Conservation (phyloP, 83 land plant species). For the Isoetes engelmannii region DNA sequence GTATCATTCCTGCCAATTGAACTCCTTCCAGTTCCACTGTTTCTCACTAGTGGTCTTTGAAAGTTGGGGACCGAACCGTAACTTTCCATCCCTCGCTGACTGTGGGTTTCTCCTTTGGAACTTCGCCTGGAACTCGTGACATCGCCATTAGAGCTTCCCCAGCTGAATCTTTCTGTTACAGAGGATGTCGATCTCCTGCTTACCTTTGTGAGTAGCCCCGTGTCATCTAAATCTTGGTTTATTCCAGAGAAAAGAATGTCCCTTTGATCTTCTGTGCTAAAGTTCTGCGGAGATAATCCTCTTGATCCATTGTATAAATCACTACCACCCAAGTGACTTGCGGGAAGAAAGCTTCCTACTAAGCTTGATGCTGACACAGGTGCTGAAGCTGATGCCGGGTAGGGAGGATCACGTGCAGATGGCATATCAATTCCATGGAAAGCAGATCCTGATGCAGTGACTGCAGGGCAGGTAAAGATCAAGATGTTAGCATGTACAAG, state of each 20-base stretch:
- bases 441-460: too few species aligned
- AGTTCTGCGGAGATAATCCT: too few species aligned
- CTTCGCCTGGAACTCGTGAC: conserved; percentile 33
- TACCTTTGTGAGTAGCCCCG: too few species aligned
- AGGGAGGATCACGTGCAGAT: conserved; percentile 88
- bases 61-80: conserved; percentile 65
- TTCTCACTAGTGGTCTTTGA: conserved; percentile 83
- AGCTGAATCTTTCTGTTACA: conserved; percentile 41
- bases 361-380: conserved; percentile 1
- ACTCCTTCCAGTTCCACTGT: conserved; percentile 51
- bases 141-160: conserved; percentile 46
- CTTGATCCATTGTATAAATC: too few species aligned
- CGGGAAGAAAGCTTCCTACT: too few species aligned
- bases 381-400: conserved; percentile 60
- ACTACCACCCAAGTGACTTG: too few species aligned
- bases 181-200: too few species aligned
- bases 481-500: too few species aligned
- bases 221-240: too few species aligned
- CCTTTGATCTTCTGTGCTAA: too few species aligned
- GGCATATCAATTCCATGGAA: conserved; percentile 70
- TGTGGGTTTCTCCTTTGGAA: conserved; percentile 35
- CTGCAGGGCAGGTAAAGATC: too few species aligned
- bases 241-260: too few species aligned
- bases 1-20: conserved; percentile 32
- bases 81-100: conserved; percentile 51